Conservation (phyloP, 192 early-diverging fungal species). For the Coemansia sp. region DNA sequence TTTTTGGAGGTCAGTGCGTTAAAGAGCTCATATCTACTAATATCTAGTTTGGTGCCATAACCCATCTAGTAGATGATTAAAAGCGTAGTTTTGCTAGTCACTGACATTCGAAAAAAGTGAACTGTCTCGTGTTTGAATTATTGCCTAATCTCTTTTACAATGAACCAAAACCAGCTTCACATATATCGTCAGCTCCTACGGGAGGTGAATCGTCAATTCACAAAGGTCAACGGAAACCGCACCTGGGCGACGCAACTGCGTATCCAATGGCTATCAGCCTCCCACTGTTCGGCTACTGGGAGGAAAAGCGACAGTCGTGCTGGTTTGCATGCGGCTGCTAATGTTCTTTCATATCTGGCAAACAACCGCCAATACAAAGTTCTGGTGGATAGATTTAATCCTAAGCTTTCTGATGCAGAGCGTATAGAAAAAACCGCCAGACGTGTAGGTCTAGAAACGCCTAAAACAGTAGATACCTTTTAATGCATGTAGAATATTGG, state of each 20-base stretch:
- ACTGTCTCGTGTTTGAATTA: neutral
- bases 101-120: neutral
- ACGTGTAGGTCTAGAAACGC: slow-evolving; percentile 36
- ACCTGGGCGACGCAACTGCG: slow-evolving; percentile 44
- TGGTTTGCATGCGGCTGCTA: slow-evolving; percentile 14
- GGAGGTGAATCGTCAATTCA: slow-evolving; percentile 46
- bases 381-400: slow-evolving; percentile 31
- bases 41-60: neutral
- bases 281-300: neutral
- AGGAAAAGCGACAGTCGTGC: neutral
- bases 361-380: slow-evolving; percentile 37
- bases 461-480: slow-evolving; percentile 1
- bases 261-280: slow-evolving; percentile 27
- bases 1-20: too few species aligned
- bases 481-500: neutral
- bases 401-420: slow-evolving; percentile 34
- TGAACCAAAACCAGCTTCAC: slow-evolving; percentile 16
- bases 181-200: slow-evolving; percentile 45
- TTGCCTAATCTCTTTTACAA: neutral
- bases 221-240: slow-evolving; percentile 17
- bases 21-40: too few species aligned
- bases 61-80: neutral
- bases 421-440: slow-evolving; percentile 37
- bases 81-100: neutral
- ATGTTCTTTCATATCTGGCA: slow-evolving; percentile 29